Conservation (phyloP, 169 alveolate species). For the Plasmodium knowlesi region DNA sequence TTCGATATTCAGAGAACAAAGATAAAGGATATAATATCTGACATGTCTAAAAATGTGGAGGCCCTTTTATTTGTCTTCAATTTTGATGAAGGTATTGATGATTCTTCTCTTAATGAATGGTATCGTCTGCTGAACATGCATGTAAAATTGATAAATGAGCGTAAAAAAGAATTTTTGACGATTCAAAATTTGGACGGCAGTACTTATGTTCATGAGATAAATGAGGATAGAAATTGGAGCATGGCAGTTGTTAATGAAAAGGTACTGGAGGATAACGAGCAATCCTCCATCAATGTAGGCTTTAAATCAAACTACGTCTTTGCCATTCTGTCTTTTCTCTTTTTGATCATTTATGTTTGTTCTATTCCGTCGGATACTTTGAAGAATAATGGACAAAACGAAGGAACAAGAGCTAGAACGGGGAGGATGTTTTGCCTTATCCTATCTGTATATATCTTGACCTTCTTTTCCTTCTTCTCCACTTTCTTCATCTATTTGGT, state of each 20-base stretch:
- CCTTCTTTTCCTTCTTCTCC: constrained; percentile 39
- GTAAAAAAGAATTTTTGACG: background rate
- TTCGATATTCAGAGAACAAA: background rate
- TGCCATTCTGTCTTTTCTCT: constrained; percentile 25
- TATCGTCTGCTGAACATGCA: constrained; percentile 3
- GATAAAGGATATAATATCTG: background rate
- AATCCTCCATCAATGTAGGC: constrained; percentile 1
- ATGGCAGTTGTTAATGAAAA: constrained; percentile 22
- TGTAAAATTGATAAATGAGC: constrained; percentile 16
- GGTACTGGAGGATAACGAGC: constrained; percentile 27
- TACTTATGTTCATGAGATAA: background rate
- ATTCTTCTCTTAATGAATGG: constrained; percentile 26
- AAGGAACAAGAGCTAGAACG: background rate
- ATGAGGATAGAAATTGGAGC: background rate
- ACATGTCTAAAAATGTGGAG: constrained; percentile 7
- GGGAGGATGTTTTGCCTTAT: background rate
- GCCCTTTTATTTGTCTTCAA: constrained; percentile 46
- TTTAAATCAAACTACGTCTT: constrained; percentile 31
- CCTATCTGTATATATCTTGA: background rate
- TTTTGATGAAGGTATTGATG: constrained; percentile 29
- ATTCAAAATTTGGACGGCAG: constrained; percentile 25
- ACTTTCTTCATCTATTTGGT: constrained; percentile 27
- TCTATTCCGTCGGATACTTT: background rate
- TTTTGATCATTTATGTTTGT: constrained; percentile 13
- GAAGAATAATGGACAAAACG: background rate